Percentiles rank a stretch among this genome's conserved stretches.
These are phyloP conservation scores for Citeromyces siamensis DNA, from an alignment of 1,139 yeast species.

Conservation along the genomic window DNA sequence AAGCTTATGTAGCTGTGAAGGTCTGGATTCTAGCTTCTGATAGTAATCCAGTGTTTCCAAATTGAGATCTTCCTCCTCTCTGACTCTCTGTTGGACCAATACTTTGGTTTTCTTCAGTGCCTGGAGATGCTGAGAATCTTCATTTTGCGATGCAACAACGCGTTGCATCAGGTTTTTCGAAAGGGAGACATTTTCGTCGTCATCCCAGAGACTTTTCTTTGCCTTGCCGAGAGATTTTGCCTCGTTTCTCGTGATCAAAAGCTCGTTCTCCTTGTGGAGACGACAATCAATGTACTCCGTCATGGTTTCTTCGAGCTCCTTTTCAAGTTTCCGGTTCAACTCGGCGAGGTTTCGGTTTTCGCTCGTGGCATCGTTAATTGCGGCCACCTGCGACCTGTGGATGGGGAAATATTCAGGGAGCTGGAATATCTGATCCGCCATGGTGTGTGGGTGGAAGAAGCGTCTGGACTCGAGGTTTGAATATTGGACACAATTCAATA, in stretches of 20 bases:
- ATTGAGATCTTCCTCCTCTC: slow-evolving; percentile 3
- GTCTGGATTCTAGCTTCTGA: not conserved
- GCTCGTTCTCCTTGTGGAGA: not conserved
- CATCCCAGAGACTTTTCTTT: not conserved
- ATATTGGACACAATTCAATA: too few species aligned
- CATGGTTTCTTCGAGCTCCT: not conserved
- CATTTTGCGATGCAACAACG: not conserved
- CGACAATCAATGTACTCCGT: slow-evolving; percentile 1
- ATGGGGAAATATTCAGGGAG: slow-evolving; percentile 3
- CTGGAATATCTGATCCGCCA: not conserved
- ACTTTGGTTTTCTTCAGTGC: slow-evolving; percentile 1
- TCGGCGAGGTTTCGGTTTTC: not conserved
- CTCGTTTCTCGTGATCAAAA: not conserved
- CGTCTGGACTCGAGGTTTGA: too few species aligned
- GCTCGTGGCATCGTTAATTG: not conserved
- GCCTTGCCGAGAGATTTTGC: not conserved
- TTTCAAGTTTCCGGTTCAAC: not conserved
- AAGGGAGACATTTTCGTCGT: not conserved
- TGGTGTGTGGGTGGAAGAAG: slow-evolving; percentile 1
- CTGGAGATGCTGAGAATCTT: not conserved
- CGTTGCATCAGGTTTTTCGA: not conserved
- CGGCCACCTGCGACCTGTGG: not conserved
- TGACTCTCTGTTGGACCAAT: not conserved
- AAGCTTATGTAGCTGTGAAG: not conserved
- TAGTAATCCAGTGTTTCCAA: not conserved